Base-by-base conservation (phyloP, 176 grass and related monocot species). In the Chrysopogon serrulatus region DNA sequence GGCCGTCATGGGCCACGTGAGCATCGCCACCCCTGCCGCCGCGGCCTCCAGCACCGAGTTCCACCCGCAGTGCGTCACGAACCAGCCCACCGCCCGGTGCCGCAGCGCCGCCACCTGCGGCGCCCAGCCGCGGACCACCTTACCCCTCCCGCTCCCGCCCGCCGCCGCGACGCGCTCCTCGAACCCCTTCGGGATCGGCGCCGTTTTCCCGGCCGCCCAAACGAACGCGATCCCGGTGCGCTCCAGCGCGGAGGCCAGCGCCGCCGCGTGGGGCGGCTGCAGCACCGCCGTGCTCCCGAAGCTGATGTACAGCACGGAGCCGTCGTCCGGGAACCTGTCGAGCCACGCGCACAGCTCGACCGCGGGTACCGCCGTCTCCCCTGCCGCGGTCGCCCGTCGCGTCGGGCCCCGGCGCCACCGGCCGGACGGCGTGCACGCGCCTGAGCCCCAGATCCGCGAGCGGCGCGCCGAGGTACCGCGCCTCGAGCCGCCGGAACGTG, bases 41-140 rank as follows among this genome's bases (percentile, higher is more conserved):
- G 8, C 5, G 5, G 71, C 44, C 81, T 96, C 94, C n/a, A 80
- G 24, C 51, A 74, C 84, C 1, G 93, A 96, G 79, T 93, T 96
- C 90, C 93, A 92, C 1, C 90, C 93, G 4, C 79, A 88, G 65
- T 95, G 90, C 6, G 90, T 93, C 9, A 96, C 72, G 42, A 96
- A 96, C 65, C 90, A 93, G 6, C 88, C 93, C 35, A 92, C 84
- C 2, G 91, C 83, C 0, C 78, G 44, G 65, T 94, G 86, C 45
- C 77, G 73, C 79, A 94, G 87, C 42, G 83, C 90, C 1, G 86
- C 86, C 75, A 91, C 63, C 78, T 94, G 92, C 30, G 92, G 92
- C 14, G 86, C 88, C 92, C 92, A 94, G 61, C 88, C 85, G 33
- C 68, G 57, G 56, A 97, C 76, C 19, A 97, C 87, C 77, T 14